Evolutionary conservation across 1,284 basidiomycete genomes (phyloP), one percentile per base, ranked within the genome.

Genomic region (Albatrellus sp.): DNA sequence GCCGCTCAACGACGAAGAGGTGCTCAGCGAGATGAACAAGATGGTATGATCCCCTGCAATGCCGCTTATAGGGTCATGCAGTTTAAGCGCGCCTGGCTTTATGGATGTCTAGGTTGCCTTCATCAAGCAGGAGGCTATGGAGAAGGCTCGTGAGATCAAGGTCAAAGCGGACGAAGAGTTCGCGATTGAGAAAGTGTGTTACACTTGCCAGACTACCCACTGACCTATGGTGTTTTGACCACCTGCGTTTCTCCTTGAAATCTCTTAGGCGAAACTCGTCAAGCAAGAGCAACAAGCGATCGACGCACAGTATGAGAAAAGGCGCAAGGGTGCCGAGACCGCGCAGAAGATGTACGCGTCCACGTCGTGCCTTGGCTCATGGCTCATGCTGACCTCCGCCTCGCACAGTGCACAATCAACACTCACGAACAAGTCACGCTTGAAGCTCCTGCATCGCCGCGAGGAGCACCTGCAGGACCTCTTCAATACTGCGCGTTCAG

Each of bases 131-230:
- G 92, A 97, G 64, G 92, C 92, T 2, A 66, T 88, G 53, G 93
- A 97, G 69, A 97, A 97, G 66, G 91, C 90, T 1, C 73, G 93
- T n/a, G 92, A 97, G 68, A 90, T 97, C 54, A 85, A 77, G 54
- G 89, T 96, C 50, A 97, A 97, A 64, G 92, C 93, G 0, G 91
- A 97, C 52, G 91, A 96, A 64, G 92, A 97, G 66, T 97, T 96
- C 60, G 84, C 91, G 16, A 96, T 96, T 53, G 92, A 97, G 64
- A 97, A 97, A 77, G 91, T 89, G 35, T 28, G 56, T 50, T 43
- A 32, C 7, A 24, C 4, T n/a, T 10, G 38, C 20, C 20, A 1
- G 2, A 12, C 5, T n/a, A n/a, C 24, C 24, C 24, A 36, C 2
- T 13, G 14, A 19, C 12, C 7, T 7, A 24, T 29, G 38, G 8